These are phyloP conservation scores for Globisporangium recalcitrans DNA, from an alignment of 352 stramenopile species.

Conservation along the genomic window DNA sequence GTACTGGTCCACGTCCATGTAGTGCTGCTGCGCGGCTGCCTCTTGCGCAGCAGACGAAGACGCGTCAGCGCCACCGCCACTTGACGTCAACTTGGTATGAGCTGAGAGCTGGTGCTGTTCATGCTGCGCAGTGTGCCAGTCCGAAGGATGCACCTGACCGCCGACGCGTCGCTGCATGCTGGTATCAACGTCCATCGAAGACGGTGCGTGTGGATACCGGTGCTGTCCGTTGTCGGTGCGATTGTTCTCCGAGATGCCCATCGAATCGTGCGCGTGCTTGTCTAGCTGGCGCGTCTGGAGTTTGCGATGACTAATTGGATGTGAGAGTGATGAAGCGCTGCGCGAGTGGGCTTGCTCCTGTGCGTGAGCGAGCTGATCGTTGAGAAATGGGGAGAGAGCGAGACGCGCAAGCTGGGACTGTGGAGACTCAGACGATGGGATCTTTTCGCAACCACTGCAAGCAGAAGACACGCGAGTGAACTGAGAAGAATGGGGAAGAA, in stretches of 20 bases:
- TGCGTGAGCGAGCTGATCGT: background rate
- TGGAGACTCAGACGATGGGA: background rate
- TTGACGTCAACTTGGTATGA: background rate
- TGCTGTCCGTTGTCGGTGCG: conserved; percentile 1
- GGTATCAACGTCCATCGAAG: background rate
- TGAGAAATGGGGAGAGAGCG: background rate
- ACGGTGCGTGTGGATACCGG: background rate
- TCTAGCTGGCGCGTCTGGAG: no score
- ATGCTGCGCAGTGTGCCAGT: background rate
- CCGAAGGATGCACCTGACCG: background rate
- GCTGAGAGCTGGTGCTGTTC: background rate
- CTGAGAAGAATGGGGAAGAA: no score
- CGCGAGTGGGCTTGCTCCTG: no score
- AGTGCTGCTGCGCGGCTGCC: background rate
- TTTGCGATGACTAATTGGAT: background rate
- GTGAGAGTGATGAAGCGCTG: no score
- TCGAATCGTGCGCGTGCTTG: no score
- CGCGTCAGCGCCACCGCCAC: background rate
- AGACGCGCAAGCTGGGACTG: conserved; percentile 3
- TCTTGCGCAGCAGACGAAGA: background rate
- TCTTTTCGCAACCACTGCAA: background rate
- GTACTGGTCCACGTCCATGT: conserved; percentile 16
- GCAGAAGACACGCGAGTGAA: background rate
- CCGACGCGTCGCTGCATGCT: background rate
- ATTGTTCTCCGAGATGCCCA: conserved; percentile 19